Percentiles rank a stretch among this genome's conserved stretches.
Evolutionary conservation across 2,329 filamentous ascomycete genomes (phyloP).

Genomic region (Penicillium verrucosum): DNA sequence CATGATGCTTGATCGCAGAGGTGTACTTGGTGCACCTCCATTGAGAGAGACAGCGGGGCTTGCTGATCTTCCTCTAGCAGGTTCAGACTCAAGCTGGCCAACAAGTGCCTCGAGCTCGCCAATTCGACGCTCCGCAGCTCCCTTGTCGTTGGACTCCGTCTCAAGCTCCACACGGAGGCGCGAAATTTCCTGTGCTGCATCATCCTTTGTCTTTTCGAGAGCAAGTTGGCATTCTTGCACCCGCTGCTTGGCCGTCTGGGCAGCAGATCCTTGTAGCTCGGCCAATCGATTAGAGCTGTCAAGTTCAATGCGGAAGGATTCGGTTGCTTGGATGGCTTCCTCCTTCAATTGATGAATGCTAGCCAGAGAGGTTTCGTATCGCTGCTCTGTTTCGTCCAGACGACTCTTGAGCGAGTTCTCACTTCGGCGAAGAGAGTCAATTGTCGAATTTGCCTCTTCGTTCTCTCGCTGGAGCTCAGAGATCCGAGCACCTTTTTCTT

Average conservation of each 20-base stretch:
- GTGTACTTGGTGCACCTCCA: slow-evolving; percentile 48
- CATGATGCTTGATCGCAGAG: slow-evolving; percentile 39
- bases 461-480: slow-evolving; percentile 83
- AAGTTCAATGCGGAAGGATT: slow-evolving; percentile 82
- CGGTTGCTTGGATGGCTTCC: slow-evolving; percentile 73
- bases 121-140: slow-evolving; percentile 60
- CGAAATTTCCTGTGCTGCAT: slow-evolving; percentile 59
- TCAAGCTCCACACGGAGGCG: slow-evolving; percentile 53
- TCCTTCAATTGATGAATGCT: slow-evolving; percentile 85
- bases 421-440: slow-evolving; percentile 73
- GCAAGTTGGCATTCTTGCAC: slow-evolving; percentile 57
- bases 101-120: slow-evolving; percentile 63
- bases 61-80: slow-evolving; percentile 46
- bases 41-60: slow-evolving; percentile 55
- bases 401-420: slow-evolving; percentile 78
- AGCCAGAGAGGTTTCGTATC: slow-evolving; percentile 77
- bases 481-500: slow-evolving; percentile 89
- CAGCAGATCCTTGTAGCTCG: slow-evolving; percentile 62
- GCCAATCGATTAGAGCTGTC: slow-evolving; percentile 77
- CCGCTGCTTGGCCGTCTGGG: slow-evolving; percentile 58
- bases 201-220: slow-evolving; percentile 59
- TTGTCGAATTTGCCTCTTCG: slow-evolving; percentile 74
- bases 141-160: slow-evolving; percentile 58
- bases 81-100: slow-evolving; percentile 58
- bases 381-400: slow-evolving; percentile 78